Evolutionary conservation across 2,329 filamentous ascomycete genomes (phyloP).

Genomic region (Cercospora zeina): DNA sequence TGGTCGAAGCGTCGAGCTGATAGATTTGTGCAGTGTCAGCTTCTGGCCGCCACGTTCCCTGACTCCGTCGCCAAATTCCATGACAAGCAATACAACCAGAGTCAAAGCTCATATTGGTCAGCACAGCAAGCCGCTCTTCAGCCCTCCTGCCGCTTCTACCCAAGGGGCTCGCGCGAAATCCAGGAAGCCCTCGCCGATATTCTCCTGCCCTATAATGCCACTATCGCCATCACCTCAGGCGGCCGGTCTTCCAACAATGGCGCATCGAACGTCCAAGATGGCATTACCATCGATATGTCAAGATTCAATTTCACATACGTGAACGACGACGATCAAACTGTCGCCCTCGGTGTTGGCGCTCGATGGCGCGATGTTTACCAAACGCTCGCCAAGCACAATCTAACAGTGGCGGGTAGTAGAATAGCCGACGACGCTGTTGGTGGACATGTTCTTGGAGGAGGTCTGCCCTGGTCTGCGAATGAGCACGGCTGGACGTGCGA

Average conservation of each 20-base stretch:
- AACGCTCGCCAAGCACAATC: conserved; percentile 43
- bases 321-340: conserved; percentile 8
- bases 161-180: conserved; percentile 21
- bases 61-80: conserved; percentile 15
- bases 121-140: conserved; percentile 18
- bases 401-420: conserved; percentile 50
- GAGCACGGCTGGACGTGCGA: conserved; percentile 53
- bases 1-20: background rate
- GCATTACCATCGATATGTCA: conserved; percentile 36
- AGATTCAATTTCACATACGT: conserved; percentile 18
- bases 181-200: conserved; percentile 28
- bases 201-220: conserved; percentile 24
- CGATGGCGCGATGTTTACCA: conserved; percentile 42
- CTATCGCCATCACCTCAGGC: conserved; percentile 34
- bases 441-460: conserved; percentile 50
- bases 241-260: conserved; percentile 33
- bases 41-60: conserved; percentile 21
- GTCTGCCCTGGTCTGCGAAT: conserved; percentile 52
- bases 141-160: conserved; percentile 27
- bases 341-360: conserved; percentile 25
- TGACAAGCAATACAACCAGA: conserved; percentile 16
- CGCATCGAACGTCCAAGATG: conserved; percentile 32
- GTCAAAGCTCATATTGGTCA: conserved; percentile 20
- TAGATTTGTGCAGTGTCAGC: conserved; percentile 16
- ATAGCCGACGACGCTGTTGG: conserved; percentile 48